phyloP scores from a whole-genome alignment of 2,329 filamentous ascomycete genomes.

The Metarhizium sp. region DNA sequence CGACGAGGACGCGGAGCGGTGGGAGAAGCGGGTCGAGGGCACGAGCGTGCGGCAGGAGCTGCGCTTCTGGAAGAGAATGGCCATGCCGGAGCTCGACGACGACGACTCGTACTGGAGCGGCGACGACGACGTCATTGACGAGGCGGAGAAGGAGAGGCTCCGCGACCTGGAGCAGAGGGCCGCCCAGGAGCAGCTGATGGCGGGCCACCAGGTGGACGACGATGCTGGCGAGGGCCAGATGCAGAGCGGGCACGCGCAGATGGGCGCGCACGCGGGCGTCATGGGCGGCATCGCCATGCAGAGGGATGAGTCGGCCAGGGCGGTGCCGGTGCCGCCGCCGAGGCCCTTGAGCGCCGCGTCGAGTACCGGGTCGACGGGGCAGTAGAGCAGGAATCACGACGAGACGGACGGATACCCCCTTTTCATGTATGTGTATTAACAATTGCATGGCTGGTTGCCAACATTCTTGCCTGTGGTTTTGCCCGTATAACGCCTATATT shows the following conservation, averaged over 20 bases:
- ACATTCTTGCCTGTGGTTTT: neutral
- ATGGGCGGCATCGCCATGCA: conserved; percentile 31
- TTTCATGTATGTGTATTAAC: conserved; percentile 8
- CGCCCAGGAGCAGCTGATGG: conserved; percentile 27
- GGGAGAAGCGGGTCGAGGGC: conserved; percentile 44
- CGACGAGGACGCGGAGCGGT: conserved; percentile 45
- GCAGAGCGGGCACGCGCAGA: neutral
- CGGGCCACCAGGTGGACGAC: conserved; percentile 22
- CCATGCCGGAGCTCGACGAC: conserved; percentile 50
- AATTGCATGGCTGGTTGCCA: neutral
- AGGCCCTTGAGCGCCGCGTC: conserved; percentile 30
- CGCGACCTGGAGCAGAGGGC: conserved; percentile 39
- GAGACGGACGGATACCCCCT: neutral
- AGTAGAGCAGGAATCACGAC: conserved; percentile 13
- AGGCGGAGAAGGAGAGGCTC: conserved; percentile 48
- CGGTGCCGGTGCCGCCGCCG: conserved; percentile 21
- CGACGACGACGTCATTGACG: conserved; percentile 55
- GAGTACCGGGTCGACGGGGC: conserved; percentile 33
- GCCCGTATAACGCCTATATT: neutral
- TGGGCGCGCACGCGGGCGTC: conserved; percentile 11
- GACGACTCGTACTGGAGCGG: conserved; percentile 55
- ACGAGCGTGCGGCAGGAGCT: conserved; percentile 47
- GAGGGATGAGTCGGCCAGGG: conserved; percentile 22
- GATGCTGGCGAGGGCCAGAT: conserved; percentile 21
- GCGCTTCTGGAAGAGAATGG: conserved; percentile 58